Evolutionary conservation across 768 basidiomycete species (phyloP).

Genomic region (Pisolithus tinctorius): DNA sequence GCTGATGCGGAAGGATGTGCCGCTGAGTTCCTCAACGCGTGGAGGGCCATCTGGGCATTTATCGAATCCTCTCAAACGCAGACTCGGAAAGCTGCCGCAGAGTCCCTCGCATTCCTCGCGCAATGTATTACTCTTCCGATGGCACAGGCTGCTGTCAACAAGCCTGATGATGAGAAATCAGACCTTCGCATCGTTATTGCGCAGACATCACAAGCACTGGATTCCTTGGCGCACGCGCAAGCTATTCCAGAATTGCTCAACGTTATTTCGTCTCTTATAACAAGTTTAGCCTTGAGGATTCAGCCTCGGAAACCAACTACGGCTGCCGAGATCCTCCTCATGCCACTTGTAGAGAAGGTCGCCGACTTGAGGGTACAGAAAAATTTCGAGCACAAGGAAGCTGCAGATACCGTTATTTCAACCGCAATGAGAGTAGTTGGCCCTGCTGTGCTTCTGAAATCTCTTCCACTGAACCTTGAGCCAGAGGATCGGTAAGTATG

Average conservation of each 20-base stretch:
- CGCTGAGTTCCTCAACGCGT: constrained; percentile 53
- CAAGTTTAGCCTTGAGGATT: constrained; percentile 47
- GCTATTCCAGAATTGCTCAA: constrained; percentile 77
- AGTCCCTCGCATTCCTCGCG: constrained; percentile 55
- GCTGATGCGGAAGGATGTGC: constrained; percentile 45
- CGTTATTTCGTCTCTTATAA: constrained; percentile 64
- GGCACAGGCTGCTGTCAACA: constrained; percentile 45
- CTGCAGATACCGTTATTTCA: constrained; percentile 71
- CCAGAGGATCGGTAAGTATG: constrained; percentile 63
- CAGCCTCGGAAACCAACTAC: constrained; percentile 36
- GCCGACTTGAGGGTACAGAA: constrained; percentile 71
- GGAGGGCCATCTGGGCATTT: constrained; percentile 73
- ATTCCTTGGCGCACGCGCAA: constrained; percentile 64
- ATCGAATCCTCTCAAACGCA: constrained; percentile 61
- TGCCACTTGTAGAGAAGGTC: constrained; percentile 63
- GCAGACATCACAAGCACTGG: constrained; percentile 61
- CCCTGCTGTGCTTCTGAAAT: constrained; percentile 66
- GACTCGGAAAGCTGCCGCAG: constrained; percentile 57
- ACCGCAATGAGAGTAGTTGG: constrained; percentile 82
- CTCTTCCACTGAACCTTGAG: constrained; percentile 82
- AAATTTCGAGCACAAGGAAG: constrained; percentile 87
- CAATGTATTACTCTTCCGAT: constrained; percentile 66
- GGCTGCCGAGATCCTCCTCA: constrained; percentile 63
- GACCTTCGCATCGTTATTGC: constrained; percentile 56
- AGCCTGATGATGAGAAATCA: constrained; percentile 40